phyloP scores from a whole-genome alignment of 2,329 filamentous ascomycete genomes.

The Calonectria pteridis region DNA sequence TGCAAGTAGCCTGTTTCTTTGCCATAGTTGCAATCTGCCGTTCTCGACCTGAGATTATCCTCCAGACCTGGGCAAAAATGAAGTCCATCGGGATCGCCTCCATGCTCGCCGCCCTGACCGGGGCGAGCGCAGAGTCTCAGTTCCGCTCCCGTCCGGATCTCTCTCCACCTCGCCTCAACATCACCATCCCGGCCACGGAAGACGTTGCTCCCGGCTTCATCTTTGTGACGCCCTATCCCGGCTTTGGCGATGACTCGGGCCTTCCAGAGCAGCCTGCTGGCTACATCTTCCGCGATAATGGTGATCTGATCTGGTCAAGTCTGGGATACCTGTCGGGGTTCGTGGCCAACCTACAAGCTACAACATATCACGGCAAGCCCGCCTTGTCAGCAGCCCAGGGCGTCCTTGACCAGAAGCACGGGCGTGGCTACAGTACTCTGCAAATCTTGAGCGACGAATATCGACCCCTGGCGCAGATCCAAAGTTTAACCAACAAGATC shows the following conservation, averaged over 20 bases:
- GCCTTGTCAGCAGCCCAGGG: slow-evolving; percentile 67
- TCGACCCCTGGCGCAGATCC: slow-evolving; percentile 63
- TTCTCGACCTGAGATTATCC: neutral
- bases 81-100: slow-evolving; percentile 9
- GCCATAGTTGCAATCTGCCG: neutral
- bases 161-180: slow-evolving; percentile 45
- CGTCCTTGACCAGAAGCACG: slow-evolving; percentile 60
- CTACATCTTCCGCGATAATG: slow-evolving; percentile 67
- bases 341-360: slow-evolving; percentile 64
- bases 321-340: slow-evolving; percentile 64
- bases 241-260: slow-evolving; percentile 46
- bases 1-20: neutral
- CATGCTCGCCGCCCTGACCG: neutral
- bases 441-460: slow-evolving; percentile 66
- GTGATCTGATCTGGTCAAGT: slow-evolving; percentile 69
- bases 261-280: slow-evolving; percentile 63
- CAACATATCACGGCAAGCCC: slow-evolving; percentile 61
- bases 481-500: slow-evolving; percentile 62
- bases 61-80: slow-evolving; percentile 8
- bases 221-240: slow-evolving; percentile 54
- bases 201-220: slow-evolving; percentile 57
- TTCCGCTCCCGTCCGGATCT: slow-evolving; percentile 40
- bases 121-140: slow-evolving; percentile 34
- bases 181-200: slow-evolving; percentile 55
- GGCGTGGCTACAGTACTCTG: slow-evolving; percentile 65